Base-by-base conservation (phyloP, 1,284 basidiomycete species). In the Paramarasmius palmivorus region DNA sequence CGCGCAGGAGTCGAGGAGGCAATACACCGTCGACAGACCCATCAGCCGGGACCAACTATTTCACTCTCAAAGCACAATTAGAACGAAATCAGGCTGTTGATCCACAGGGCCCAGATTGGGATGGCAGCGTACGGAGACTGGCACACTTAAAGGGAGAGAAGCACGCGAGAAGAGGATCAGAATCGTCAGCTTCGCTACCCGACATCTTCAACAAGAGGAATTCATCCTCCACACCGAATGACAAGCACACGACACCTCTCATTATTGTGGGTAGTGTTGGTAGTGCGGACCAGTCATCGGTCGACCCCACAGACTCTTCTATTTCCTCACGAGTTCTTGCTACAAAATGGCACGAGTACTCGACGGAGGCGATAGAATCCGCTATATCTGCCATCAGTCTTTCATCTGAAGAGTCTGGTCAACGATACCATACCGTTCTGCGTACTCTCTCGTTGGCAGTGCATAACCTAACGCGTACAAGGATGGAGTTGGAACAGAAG, bases 401-500 rank as follows among this genome's bases (percentile, higher is more conserved):
- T 7, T 61, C 78, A 1, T 72, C 76, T 3, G 74, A 81, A 40
- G 63, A 67, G 2, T 64, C 77, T 4, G 65, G 59, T n/a, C 77
- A 87, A 60, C 84, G 86, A 0, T 88, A 88, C 60, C 83, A 88
- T 57, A 72, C 81, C 1, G 78, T 83, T 1, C 61, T 92, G 14
- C 80, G 89, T n/a, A 75, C 83, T 7, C 69, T 92, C 19, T 91
- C 90, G 0, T 78, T 81, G 1, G 84, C 87, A 4, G 68, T 87
- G 8, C 73, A 83, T 51, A 81, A 77, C 51, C 64, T 90, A 15
- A 75, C 82, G 8, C 74, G 74, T 48, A 79, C 72, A 0, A 72
- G 84, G 19, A 62, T 79, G 45, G 85, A 90, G 58, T 70, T 90
- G 41, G 87, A 90, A 65, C 79, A 83, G 55, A 75, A 71, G 37